Evolutionary conservation across 2,329 filamentous ascomycete species (phyloP), one percentile per base, ranked within the genome.

Genomic region (Cladosporium sp.): DNA sequence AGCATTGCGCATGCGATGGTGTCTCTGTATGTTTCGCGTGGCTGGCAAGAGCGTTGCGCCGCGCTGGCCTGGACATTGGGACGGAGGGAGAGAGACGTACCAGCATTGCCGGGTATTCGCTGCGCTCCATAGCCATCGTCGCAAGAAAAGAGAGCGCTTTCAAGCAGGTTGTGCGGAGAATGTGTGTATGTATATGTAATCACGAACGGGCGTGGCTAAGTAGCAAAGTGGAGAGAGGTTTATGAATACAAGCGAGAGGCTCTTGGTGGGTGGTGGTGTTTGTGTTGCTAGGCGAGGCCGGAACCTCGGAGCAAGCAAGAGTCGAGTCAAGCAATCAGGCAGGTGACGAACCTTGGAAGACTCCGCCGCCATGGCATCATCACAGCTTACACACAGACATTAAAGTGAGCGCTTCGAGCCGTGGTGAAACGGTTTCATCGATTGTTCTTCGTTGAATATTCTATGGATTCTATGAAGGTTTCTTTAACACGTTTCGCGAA

Each of bases 81-180:
- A 26, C 25, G 23, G 23, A 32, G 26, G 13, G 21, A 2, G 46
- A 49, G 13, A 14, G n/a, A 80, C 90, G 84, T 85, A 97, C 94
- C 89, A 97, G 89, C 87, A 98, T 89, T 73, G 89, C 89, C 79
- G 94, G 93, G 84, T 98, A 98, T 80, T 97, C 94, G 79, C 91
- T 85, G 80, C 93, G 88, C 77, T 91, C 89, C 76, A 94, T 86
- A 75, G 89, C 57, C 34, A 65, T 51, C 16, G 54, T 64, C 54
- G 62, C 62, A n/a, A 23, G 28, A 64, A 51, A 16, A 59, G 18
- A 25, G 54, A 59, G 48, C 54, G 43, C 54, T 46, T 46, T 59
- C 46, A 28, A 64, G 57, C 30, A 16, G 43, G 51, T 43, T 51
- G 30, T 51, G 39, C 54, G 53, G 53, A n/a, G 23, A 39, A 54